phyloP scores from a whole-genome alignment of 768 basidiomycete species.

The Mycena venus region DNA sequence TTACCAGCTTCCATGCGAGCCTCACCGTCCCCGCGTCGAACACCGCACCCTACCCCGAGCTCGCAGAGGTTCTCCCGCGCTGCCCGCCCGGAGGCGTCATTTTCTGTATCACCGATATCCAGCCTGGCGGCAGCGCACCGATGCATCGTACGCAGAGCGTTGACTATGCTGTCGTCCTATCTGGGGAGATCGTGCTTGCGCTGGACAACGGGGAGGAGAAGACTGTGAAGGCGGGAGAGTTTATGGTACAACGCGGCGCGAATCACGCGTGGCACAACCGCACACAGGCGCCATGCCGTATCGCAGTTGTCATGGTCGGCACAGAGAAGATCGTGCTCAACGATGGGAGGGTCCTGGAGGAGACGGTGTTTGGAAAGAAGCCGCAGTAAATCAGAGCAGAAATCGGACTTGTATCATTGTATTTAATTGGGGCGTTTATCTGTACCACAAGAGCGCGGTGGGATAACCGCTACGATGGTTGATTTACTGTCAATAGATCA shows the following conservation, averaged over 20 bases:
- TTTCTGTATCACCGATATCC: conserved; percentile 19
- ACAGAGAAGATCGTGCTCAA: conserved; percentile 23
- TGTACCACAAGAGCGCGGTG: not conserved
- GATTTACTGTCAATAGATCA: no score
- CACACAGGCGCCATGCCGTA: conserved; percentile 17
- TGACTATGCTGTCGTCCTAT: conserved; percentile 29
- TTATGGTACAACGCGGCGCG: conserved; percentile 21
- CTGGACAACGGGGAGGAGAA: conserved; percentile 23
- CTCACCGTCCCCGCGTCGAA: conserved; percentile 18
- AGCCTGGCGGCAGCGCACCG: conserved; percentile 11
- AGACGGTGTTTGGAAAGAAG: conserved; percentile 25
- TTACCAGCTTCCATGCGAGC: conserved; percentile 25
- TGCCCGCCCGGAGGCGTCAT: conserved; percentile 19
- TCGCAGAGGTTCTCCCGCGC: conserved; percentile 10
- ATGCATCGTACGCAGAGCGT: conserved; percentile 31
- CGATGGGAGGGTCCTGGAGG: conserved; percentile 17
- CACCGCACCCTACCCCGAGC: conserved; percentile 21
- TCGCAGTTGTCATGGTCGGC: conserved; percentile 18
- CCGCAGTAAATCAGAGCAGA: not conserved
- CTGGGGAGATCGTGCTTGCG: conserved; percentile 23
- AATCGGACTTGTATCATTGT: no score
- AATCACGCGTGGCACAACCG: conserved; percentile 28
- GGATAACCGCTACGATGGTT: no score
- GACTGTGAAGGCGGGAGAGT: conserved; percentile 23
- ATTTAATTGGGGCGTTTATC: not conserved